phyloP scores from a whole-genome alignment of 2,329 filamentous ascomycete species.

The Ophiostoma novo-ulmi region DNA sequence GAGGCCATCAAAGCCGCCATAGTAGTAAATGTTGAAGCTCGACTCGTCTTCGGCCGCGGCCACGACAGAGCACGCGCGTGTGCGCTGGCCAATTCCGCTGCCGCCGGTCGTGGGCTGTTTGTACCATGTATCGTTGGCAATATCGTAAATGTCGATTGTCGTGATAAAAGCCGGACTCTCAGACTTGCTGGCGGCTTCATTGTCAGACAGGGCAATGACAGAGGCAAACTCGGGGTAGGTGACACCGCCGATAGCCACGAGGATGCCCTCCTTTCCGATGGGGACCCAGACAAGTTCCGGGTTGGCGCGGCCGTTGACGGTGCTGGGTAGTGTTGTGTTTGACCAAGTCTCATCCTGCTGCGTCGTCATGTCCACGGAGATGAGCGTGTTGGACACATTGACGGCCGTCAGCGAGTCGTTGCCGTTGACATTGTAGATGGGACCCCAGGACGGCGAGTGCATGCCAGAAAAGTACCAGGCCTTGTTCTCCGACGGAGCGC shows the following conservation, averaged over 20 bases:
- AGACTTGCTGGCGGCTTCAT: constrained; percentile 42
- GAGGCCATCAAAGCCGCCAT: constrained; percentile 65
- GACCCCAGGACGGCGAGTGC: constrained; percentile 45
- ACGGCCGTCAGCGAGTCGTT: constrained; percentile 38
- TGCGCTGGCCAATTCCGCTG: constrained; percentile 48
- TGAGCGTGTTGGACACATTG: constrained; percentile 52
- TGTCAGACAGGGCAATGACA: constrained; percentile 30
- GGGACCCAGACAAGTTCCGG: constrained; percentile 70
- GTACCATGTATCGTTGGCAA: constrained; percentile 66
- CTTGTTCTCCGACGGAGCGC: constrained; percentile 63
- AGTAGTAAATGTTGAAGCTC: constrained; percentile 80
- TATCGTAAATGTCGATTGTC: constrained; percentile 72
- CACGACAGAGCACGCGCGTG: constrained; percentile 69
- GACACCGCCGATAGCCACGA: constrained; percentile 73
- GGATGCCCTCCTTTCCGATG: constrained; percentile 67
- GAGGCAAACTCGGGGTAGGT: constrained; percentile 50
- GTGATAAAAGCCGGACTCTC: constrained; percentile 67
- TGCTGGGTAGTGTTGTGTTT: constrained; percentile 49
- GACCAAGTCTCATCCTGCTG: constrained; percentile 50
- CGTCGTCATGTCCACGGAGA: constrained; percentile 55
- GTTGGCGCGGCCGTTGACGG: constrained; percentile 53
- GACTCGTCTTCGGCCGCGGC: constrained; percentile 65
- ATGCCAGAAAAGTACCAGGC: constrained; percentile 68
- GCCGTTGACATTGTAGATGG: constrained; percentile 39
- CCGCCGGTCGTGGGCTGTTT: constrained; percentile 64